A percentile compares a stretch with the other conserved stretches of the same genome.
phyloP scores from a whole-genome alignment of 768 basidiomycete species.

The Mycena chlorophos region DNA sequence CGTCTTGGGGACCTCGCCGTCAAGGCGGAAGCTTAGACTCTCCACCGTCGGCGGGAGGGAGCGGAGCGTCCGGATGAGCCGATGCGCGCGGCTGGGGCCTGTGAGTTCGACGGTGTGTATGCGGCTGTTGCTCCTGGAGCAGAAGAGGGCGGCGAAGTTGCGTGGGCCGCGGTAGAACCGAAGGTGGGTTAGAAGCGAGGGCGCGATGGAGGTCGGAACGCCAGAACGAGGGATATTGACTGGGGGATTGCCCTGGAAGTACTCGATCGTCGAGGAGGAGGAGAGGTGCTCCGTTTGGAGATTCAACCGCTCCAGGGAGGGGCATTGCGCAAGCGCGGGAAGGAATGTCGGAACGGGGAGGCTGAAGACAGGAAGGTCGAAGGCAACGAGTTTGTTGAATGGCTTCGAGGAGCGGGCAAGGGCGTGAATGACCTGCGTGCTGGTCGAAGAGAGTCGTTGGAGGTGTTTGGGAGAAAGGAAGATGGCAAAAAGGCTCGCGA shows the following conservation, averaged over 20 bases:
- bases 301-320: conserved; percentile 19
- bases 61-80: conserved; percentile 14
- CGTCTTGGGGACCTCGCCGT: conserved; percentile 6
- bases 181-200: conserved; percentile 7
- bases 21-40: conserved; percentile 21
- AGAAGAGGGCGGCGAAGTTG: conserved; percentile 14
- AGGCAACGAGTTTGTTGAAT: conserved; percentile 8
- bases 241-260: neutral
- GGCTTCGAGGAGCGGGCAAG: neutral
- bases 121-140: neutral
- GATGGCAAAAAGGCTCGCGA: conserved; percentile 12
- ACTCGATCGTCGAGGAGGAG: neutral
- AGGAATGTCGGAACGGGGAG: conserved; percentile 2
- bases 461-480: conserved; percentile 20
- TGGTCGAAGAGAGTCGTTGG: conserved; percentile 11
- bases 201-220: neutral
- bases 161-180: conserved; percentile 21
- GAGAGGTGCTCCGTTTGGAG: neutral
- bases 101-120: conserved; percentile 15
- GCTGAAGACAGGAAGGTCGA: conserved; percentile 14
- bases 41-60: conserved; percentile 6
- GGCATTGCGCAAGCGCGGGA: conserved; percentile 9
- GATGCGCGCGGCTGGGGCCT: conserved; percentile 9
- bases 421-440: conserved; percentile 10
- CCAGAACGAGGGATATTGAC: conserved; percentile 2